These are phyloP conservation scores for Sordariomycetes sp. DNA, from an alignment of 2,329 filamentous ascomycete species.

Conservation along the genomic window DNA sequence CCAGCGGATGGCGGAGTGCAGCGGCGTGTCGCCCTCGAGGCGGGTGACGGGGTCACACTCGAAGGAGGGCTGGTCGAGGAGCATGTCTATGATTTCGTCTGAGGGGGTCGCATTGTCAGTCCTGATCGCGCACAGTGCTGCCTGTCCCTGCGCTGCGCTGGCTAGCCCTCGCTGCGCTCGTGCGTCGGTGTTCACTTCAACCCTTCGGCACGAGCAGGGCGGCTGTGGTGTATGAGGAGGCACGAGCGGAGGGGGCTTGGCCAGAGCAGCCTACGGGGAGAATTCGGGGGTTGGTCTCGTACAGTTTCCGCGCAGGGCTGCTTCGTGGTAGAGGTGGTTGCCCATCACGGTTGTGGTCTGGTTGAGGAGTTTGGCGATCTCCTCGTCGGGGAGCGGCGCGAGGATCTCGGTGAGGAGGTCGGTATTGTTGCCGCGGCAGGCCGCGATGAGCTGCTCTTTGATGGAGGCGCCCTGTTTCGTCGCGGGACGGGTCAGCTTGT, in stretches of 20 bases:
- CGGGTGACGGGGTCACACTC: conserved; percentile 74
- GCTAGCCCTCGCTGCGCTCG: too few relatives aligned
- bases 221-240: too few relatives aligned
- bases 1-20: conserved; percentile 72
- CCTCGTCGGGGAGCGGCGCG: conserved; percentile 47
- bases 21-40: conserved; percentile 65
- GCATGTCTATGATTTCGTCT: conserved; percentile 74
- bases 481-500: neutral
- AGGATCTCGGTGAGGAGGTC: conserved; percentile 74
- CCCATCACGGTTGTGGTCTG: conserved; percentile 76
- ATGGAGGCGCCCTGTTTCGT: conserved; percentile 79
- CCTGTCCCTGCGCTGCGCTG: too few relatives aligned
- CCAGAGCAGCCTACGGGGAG: too few relatives aligned
- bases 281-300: conserved; percentile 23
- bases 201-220: too few relatives aligned
- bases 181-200: too few relatives aligned
- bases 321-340: conserved; percentile 83
- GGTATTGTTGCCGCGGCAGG: conserved; percentile 86
- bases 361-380: conserved; percentile 75
- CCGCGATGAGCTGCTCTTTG: conserved; percentile 81
- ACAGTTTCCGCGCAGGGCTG: conserved; percentile 81
- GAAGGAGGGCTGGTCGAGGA: conserved; percentile 76
- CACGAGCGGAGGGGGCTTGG: too few relatives aligned
- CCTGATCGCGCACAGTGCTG: too few relatives aligned
- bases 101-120: conserved; percentile 2